phyloP scores from a whole-genome alignment of 768 basidiomycete genomes.

The Boletus rufocinnamomeus region DNA sequence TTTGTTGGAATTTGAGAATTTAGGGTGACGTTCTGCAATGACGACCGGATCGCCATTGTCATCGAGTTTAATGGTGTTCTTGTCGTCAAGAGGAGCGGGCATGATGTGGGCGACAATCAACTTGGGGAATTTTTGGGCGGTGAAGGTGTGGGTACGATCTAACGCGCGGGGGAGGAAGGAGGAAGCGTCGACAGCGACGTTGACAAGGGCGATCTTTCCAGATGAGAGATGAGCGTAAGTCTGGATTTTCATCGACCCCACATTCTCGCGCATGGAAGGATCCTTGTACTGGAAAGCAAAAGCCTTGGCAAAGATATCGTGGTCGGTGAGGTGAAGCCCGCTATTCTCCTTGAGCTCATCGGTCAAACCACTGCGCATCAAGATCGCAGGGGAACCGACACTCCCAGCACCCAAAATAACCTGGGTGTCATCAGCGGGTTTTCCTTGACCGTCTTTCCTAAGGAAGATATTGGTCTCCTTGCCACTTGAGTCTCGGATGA shows the following conservation, averaged over 20 bases:
- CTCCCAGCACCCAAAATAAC: too few species aligned
- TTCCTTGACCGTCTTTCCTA: too few species aligned
- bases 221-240: not conserved
- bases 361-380: not conserved
- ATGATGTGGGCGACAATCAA: not conserved
- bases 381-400: not conserved
- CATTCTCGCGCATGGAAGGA: not conserved
- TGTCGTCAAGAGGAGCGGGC: not conserved
- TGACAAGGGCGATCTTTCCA: not conserved
- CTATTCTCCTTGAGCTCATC: not conserved
- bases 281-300: not conserved
- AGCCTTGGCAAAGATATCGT: not conserved
- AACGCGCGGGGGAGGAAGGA: not conserved
- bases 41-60: not conserved
- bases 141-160: not conserved
- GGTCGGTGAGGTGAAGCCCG: not conserved
- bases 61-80: not conserved
- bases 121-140: not conserved
- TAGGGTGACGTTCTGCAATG: not conserved
- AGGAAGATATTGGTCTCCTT: too few species aligned
- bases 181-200: not conserved
- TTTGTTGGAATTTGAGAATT: not conserved
- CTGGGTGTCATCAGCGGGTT: too few species aligned
- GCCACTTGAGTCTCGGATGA: too few species aligned
- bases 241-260: not conserved